Percentiles rank a stretch among this genome's conserved stretches.
Evolutionary conservation across 2,329 filamentous ascomycete species (phyloP).

Genomic region (Aspergillus carbonarius): DNA sequence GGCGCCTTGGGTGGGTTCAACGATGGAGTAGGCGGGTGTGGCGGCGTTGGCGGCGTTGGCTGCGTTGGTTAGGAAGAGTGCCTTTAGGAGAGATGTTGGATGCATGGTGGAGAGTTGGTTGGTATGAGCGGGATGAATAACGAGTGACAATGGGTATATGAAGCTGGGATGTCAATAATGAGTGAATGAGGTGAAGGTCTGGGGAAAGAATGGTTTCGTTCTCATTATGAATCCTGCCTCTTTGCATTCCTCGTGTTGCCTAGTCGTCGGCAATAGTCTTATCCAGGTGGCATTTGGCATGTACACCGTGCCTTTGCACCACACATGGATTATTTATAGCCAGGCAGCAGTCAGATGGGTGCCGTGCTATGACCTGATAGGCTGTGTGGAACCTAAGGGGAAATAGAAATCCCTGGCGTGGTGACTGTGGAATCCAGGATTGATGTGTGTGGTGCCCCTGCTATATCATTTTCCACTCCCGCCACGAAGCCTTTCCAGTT

Average conservation of each 20-base stretch:
- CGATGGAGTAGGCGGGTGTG: neutral
- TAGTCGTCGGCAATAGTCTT: neutral
- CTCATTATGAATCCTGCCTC: neutral
- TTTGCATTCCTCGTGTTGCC: neutral
- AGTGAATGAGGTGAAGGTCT: neutral
- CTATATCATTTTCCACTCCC: neutral
- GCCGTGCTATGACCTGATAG: neutral
- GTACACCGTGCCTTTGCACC: neutral
- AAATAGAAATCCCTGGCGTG: neutral
- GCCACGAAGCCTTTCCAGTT: too few relatives aligned
- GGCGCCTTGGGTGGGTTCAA: neutral
- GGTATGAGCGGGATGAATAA: too few relatives aligned
- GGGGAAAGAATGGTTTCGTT: neutral
- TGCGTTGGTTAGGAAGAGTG: neutral
- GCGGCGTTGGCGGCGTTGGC: neutral
- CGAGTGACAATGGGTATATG: too few relatives aligned
- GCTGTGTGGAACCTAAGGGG: neutral
- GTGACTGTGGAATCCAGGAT: neutral
- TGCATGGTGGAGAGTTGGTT: neutral
- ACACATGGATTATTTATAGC: neutral
- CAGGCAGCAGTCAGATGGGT: neutral
- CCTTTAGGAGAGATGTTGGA: neutral
- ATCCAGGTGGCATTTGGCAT: neutral
- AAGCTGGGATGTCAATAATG: neutral
- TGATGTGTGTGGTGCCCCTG: neutral